phyloP scores from a whole-genome alignment of 176 grass and related monocot genomes.

The Miscanthus lutarioriparius region DNA sequence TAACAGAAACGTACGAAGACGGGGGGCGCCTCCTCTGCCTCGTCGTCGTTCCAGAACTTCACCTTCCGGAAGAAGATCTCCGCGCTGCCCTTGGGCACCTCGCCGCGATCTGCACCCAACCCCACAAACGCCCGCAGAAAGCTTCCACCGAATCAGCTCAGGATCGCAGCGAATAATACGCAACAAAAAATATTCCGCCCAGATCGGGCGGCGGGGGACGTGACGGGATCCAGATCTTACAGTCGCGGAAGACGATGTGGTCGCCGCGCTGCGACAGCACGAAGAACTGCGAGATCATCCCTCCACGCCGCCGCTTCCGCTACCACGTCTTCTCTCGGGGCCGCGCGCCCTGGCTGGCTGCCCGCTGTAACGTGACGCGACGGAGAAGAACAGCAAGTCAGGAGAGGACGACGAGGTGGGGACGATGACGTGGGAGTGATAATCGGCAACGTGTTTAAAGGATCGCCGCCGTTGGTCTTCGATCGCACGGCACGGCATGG shows the following conservation, averaged over 20 bases:
- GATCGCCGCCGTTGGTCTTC: background rate
- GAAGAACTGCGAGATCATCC: conserved; percentile 99
- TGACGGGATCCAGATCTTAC: conserved; percentile 55
- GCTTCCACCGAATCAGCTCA: background rate
- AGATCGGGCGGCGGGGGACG: conserved; percentile 20
- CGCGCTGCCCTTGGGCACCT: conserved; percentile 95
- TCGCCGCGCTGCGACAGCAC: conserved; percentile 97
- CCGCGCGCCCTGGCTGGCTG: background rate
- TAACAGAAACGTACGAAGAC: conserved; percentile 70
- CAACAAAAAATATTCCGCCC: background rate
- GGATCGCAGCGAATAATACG: background rate
- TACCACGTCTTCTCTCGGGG: background rate
- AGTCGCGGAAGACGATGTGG: conserved; percentile 99
- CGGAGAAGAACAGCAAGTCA: background rate
- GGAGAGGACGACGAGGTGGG: background rate
- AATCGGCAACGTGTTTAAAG: background rate
- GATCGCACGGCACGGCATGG: background rate
- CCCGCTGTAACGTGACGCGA: background rate
- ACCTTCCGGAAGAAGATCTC: conserved; percentile 99
- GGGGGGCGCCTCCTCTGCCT: conserved; percentile 95
- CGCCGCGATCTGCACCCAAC: conserved; percentile 70
- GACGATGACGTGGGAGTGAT: background rate
- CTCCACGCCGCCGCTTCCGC: background rate
- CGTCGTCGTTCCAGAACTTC: conserved; percentile 99
- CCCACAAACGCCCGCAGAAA: background rate